Conservation (phyloP, 371 early-diverging fungal species). For the Lichtheimia corymbifera region DNA sequence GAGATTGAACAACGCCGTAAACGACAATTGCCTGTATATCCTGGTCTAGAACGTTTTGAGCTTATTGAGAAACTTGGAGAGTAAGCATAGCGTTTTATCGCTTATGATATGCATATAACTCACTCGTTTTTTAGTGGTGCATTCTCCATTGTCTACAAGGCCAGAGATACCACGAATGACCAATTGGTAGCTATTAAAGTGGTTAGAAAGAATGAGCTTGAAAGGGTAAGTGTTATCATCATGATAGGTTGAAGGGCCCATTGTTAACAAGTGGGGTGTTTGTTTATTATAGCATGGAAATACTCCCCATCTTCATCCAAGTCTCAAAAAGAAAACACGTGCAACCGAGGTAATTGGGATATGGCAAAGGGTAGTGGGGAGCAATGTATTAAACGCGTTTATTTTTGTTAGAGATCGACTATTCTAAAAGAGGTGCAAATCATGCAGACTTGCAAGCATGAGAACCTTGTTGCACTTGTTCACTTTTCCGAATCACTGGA, state of each 20-base stretch:
- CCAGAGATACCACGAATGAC: slow-evolving; percentile 56
- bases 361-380: neutral
- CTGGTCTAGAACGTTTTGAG: slow-evolving; percentile 61
- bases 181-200: slow-evolving; percentile 82
- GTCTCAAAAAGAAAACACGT: slow-evolving; percentile 14
- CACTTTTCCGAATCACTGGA: slow-evolving; percentile 68
- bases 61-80: slow-evolving; percentile 70
- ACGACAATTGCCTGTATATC: slow-evolving; percentile 45
- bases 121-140: slow-evolving; percentile 62
- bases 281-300: slow-evolving; percentile 9
- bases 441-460: slow-evolving; percentile 79
- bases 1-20: slow-evolving; percentile 42
- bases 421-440: slow-evolving; percentile 89
- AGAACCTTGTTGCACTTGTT: slow-evolving; percentile 77
- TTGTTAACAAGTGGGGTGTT: slow-evolving; percentile 13
- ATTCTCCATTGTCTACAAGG: slow-evolving; percentile 82
- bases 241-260: neutral
- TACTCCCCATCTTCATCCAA: slow-evolving; percentile 15
- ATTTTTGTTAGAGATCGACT: slow-evolving; percentile 61
- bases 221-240: slow-evolving; percentile 38
- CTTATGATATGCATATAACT: neutral
- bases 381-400: neutral
- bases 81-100: slow-evolving; percentile 38
- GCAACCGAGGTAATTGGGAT: slow-evolving; percentile 13
- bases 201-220: slow-evolving; percentile 64